These are phyloP conservation scores for Allium cepa DNA, from an alignment of 106 monocot species.

Conservation along the genomic window DNA sequence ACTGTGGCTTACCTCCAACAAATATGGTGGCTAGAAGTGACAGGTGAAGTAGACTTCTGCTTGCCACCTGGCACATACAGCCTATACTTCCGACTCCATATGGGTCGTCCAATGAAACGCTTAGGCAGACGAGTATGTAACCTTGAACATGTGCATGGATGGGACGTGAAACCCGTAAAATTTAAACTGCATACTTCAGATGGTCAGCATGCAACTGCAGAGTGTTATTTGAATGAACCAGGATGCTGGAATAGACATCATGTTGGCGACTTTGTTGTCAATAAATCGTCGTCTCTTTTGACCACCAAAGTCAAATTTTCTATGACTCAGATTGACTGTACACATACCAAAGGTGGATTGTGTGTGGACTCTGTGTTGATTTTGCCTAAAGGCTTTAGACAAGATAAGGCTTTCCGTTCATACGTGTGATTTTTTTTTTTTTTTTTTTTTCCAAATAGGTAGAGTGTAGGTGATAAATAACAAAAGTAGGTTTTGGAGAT, in stretches of 20 bases:
- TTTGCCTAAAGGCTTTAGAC: conserved; percentile 26
- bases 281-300: not conserved
- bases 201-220: conserved; percentile 30
- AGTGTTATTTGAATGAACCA: conserved; percentile 25
- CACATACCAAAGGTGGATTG: conserved; percentile 53
- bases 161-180: conserved; percentile 37
- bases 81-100: conserved; percentile 37
- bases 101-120: conserved; percentile 24
- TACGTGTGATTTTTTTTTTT: not conserved
- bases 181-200: conserved; percentile 46
- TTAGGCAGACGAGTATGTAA: conserved; percentile 30
- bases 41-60: conserved; percentile 39
- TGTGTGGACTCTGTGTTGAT: conserved; percentile 46
- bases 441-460: not conserved
- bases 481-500: not conserved
- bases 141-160: conserved; percentile 38
- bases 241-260: conserved; percentile 33
- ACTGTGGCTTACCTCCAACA: conserved; percentile 42
- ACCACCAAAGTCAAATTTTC: conserved; percentile 42
- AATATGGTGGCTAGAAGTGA: conserved; percentile 47
- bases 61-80: conserved; percentile 41
- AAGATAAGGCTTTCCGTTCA: not conserved
- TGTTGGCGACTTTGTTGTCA: conserved; percentile 42
- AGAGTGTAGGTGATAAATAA: not conserved
- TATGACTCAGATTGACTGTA: conserved; percentile 63